A percentile compares a stretch with the other conserved stretches of the same genome.
Evolutionary conservation across 352 stramenopile genomes (phyloP).

Genomic region (Pythium phragmiticola): DNA sequence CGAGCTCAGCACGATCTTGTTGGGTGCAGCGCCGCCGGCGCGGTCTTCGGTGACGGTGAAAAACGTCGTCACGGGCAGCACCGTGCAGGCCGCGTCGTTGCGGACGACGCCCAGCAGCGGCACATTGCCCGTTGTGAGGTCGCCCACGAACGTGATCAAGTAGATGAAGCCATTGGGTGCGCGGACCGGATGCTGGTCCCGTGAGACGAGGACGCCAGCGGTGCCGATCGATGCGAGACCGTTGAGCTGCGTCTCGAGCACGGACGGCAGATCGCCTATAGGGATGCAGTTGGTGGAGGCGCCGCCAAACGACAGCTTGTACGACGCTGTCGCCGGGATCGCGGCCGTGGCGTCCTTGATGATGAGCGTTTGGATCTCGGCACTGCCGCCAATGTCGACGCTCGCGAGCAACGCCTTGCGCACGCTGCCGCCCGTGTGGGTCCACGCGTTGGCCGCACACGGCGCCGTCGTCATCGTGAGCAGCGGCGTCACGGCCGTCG

Average conservation of each 20-base stretch:
- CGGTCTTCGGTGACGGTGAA: slow-evolving; percentile 28
- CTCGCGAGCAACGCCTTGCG: slow-evolving; percentile 46
- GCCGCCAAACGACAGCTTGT: slow-evolving; percentile 55
- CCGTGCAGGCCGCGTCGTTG: slow-evolving; percentile 29
- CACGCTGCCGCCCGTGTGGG: slow-evolving; percentile 34
- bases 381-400: slow-evolving; percentile 54
- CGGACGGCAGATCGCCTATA: slow-evolving; percentile 28
- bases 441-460: slow-evolving; percentile 31
- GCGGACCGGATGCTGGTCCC: slow-evolving; percentile 36
- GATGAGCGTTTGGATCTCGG: slow-evolving; percentile 55
- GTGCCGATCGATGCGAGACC: slow-evolving; percentile 34
- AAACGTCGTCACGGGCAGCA: slow-evolving; percentile 27
- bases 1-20: slow-evolving; percentile 43
- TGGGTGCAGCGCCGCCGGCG: slow-evolving; percentile 30
- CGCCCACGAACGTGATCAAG: slow-evolving; percentile 65
- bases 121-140: slow-evolving; percentile 55
- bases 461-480: slow-evolving; percentile 35
- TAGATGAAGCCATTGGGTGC: slow-evolving; percentile 60
- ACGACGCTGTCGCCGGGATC: slow-evolving; percentile 29
- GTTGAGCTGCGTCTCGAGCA: slow-evolving; percentile 32
- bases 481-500: slow-evolving; percentile 29
- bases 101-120: slow-evolving; percentile 28
- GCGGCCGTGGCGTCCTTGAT: slow-evolving; percentile 30
- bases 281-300: slow-evolving; percentile 37
- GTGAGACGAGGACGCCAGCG: slow-evolving; percentile 47